These are phyloP conservation scores for Candida jianshihensis DNA, from an alignment of 805 yeast genomes.

Conservation along the genomic window DNA sequence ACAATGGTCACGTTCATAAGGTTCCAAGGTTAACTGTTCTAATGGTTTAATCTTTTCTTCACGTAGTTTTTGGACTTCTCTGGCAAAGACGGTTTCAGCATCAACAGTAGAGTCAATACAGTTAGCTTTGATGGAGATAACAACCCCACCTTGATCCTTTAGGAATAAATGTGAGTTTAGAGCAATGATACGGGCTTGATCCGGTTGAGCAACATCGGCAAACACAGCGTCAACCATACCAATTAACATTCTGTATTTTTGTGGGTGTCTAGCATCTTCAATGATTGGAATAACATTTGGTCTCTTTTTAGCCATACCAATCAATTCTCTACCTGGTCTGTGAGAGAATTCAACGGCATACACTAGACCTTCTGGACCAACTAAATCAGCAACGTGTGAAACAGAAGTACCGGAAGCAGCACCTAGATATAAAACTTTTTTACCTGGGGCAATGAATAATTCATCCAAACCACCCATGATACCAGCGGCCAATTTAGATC, in stretches of 20 bases:
- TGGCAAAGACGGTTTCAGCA: slow-evolving; percentile 98
- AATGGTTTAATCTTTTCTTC: slow-evolving; percentile 98
- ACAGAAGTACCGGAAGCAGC: slow-evolving; percentile 99
- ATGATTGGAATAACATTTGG: slow-evolving; percentile 98
- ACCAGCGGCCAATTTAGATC: slow-evolving; percentile 99
- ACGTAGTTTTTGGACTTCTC: slow-evolving; percentile 98
- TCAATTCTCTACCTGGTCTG: slow-evolving; percentile 99
- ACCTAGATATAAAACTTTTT: slow-evolving; percentile 94
- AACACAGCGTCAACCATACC: slow-evolving; percentile 99
- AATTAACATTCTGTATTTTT: slow-evolving; percentile 96
- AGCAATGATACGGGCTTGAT: slow-evolving; percentile 99
- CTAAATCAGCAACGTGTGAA: slow-evolving; percentile 96
- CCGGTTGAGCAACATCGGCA: slow-evolving; percentile 99
- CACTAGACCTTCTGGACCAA: slow-evolving; percentile 98
- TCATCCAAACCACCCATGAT: slow-evolving; percentile 99
- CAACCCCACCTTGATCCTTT: slow-evolving; percentile 98
- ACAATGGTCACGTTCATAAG: slow-evolving; percentile 99
- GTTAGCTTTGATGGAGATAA: slow-evolving; percentile 98
- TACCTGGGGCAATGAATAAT: slow-evolving; percentile 95
- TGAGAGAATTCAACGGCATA: slow-evolving; percentile 99
- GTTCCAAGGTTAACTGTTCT: slow-evolving; percentile 98
- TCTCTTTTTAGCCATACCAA: slow-evolving; percentile 99
- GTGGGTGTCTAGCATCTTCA: slow-evolving; percentile 99
- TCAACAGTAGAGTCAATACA: slow-evolving; percentile 99
- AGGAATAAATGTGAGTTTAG: slow-evolving; percentile 96